Evolutionary conservation across 768 basidiomycete species (phyloP), one percentile per base, ranked within the genome.

Genomic region (Russula sp.): DNA sequence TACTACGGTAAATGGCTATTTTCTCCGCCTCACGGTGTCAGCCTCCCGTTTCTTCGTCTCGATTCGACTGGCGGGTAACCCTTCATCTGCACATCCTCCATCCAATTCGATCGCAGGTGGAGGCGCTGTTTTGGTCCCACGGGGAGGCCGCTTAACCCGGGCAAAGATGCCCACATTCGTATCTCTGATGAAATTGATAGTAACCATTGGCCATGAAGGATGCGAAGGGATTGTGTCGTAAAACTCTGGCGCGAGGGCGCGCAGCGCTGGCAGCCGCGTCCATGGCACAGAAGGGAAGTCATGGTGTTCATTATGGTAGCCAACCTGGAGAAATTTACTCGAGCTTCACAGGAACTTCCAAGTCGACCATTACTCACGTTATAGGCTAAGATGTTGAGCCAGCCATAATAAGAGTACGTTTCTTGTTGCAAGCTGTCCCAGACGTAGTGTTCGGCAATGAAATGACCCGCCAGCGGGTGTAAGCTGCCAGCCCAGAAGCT

Each of bases 231-330:
- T 79, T 5, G 77, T 82, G 67, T 93, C 90, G 76, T 99, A 99
- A 72, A 89, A 94, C 73, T 98, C 96, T 3, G 88, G 89, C 7
- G 94, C 96, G 34, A 97, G 80, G 2, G 81, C 80, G 35, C 87
- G 85, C 22, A 99, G 84, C 6, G 83, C 82, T 2, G 94, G 91
- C 0, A 98, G 81, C 27, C 90, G 85, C 18, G 95, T 98, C 97
- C 97, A 99, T 1, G 97, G 83, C 1, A 99, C 76, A 13, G 94
- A 94, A 8, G 97, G 95, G 75, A 99, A 98, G 76, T 99, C 97
- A 75, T 99, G 97, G 75, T 99, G 97, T 71, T 98, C 97, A 74
- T 99, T 98, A 74, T 99, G 97, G 72, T 98, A 98, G 44, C 97
- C 97, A 68, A 98, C 92, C 91, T 94, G 67, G 20, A 59, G 14